phyloP scores from a whole-genome alignment of 2,329 filamentous ascomycete genomes.

The Pleomassaria siparia region DNA sequence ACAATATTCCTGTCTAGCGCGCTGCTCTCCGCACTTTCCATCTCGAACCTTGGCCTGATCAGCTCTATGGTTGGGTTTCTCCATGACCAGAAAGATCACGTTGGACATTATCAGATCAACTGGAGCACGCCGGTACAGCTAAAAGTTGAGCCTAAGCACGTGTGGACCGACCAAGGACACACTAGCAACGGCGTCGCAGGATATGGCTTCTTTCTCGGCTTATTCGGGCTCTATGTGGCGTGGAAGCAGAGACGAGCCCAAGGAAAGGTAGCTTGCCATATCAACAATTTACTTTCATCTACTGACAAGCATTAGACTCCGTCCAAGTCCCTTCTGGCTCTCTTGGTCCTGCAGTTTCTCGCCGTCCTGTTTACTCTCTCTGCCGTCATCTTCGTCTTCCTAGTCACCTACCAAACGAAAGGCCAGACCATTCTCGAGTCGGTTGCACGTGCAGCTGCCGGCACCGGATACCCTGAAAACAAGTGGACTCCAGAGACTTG shows the following conservation, averaged over 20 bases:
- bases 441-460: constrained; percentile 22
- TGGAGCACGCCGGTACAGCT: constrained; percentile 26
- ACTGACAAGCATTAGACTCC: constrained; percentile 12
- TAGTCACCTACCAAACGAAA: constrained; percentile 32
- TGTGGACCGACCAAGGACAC: constrained; percentile 36
- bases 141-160: constrained; percentile 24
- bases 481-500: constrained; percentile 38
- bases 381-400: constrained; percentile 32
- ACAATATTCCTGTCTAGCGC: constrained; percentile 24
- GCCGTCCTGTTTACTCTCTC: constrained; percentile 33
- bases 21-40: constrained; percentile 32
- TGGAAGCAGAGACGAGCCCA: constrained; percentile 20
- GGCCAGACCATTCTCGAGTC: constrained; percentile 24
- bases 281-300: not conserved
- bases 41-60: constrained; percentile 31
- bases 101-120: constrained; percentile 22
- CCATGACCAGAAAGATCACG: constrained; percentile 31
- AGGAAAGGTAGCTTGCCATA: constrained; percentile 13
- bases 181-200: constrained; percentile 31
- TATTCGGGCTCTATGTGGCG: constrained; percentile 32
- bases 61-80: constrained; percentile 38
- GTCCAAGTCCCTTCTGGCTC: constrained; percentile 35
- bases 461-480: constrained; percentile 24
- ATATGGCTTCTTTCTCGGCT: constrained; percentile 35
- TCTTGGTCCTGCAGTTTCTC: constrained; percentile 36